Base-by-base conservation (phyloP, 2,329 filamentous ascomycete species). In the Albifimbria verrucaria region DNA sequence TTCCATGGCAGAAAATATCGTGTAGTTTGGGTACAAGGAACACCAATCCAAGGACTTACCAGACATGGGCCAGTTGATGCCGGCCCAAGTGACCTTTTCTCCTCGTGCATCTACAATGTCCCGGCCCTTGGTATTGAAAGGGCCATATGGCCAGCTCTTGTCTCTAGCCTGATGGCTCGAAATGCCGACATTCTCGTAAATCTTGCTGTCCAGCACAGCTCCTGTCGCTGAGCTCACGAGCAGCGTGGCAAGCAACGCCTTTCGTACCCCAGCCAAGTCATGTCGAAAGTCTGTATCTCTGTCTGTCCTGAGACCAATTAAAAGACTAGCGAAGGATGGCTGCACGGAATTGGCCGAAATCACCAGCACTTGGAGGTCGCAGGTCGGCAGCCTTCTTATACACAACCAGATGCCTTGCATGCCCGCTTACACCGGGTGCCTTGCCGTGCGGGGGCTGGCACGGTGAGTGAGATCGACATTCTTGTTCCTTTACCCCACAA, bases 81-180 rank as follows among this genome's bases (percentile, higher is more conserved):
- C 55, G 47, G 70, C 70, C 65, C 67, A 72, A 18, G 65, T 70
- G 7, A 73, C 50, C 6, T 63, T 62, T 2, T 72, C 68, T 22
- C 67, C 69, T 2, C 66, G 65, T 26, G 60, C 60, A 53, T 75
- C 69, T 46, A 75, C 61, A 41, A 74, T 66, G 55, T 74, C 66
- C 43, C 71, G 60, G 1, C 70, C 71, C 21, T 63, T 58, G 1
- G 71, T 74, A 46, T 57, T 68, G 48, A 73, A 68, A n/a, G 72
- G 72, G 0, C 63, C 70, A 24, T 74, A 72, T 2, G 72, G 72
- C 55, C 55, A 57, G 9, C 42, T 23, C 11, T 22, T 23, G 28
- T 54, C 50, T 22, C 48, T 45, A 15, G 48, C 50, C 18, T 50
- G 44, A n/a, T 39, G 43, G 25, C 23, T 45, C 12, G 36, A 6